These are phyloP conservation scores for Cryptococcus sp. DNA, from an alignment of 1,284 basidiomycete species.

Conservation along the genomic window DNA sequence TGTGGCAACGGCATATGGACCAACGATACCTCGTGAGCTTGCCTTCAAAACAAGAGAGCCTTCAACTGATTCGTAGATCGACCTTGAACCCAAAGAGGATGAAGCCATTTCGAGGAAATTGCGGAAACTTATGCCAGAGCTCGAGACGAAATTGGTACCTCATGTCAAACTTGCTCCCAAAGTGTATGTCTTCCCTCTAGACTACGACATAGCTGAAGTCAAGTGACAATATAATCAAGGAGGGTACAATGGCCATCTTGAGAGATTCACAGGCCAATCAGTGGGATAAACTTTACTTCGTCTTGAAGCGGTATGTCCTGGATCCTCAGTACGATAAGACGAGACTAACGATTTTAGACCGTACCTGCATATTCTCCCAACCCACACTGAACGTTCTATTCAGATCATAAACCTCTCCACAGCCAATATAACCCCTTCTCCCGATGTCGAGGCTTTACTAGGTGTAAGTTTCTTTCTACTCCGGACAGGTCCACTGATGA, in stretches of 20 bases:
- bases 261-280: constrained; percentile 69
- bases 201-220: constrained; percentile 1
- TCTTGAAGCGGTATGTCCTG: constrained; percentile 67
- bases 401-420: constrained; percentile 77
- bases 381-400: constrained; percentile 73
- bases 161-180: constrained; percentile 60
- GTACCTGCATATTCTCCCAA: constrained; percentile 80
- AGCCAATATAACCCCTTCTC: constrained; percentile 79
- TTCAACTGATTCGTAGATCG: constrained; percentile 13
- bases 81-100: constrained; percentile 49
- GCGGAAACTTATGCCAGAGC: constrained; percentile 52
- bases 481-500: not conserved
- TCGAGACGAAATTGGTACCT: constrained; percentile 41
- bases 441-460: constrained; percentile 77
- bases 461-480: constrained; percentile 57
- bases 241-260: constrained; percentile 73
- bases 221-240: constrained; percentile 78
- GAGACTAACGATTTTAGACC: constrained; percentile 56
- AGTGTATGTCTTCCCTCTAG: constrained; percentile 56
- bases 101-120: constrained; percentile 48
- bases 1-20: constrained; percentile 81
- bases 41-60: constrained; percentile 1
- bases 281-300: constrained; percentile 84
- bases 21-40: constrained; percentile 65
- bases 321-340: not conserved